Base-by-base conservation (phyloP, 257 asterid species). In the Solanum sejunctum region DNA sequence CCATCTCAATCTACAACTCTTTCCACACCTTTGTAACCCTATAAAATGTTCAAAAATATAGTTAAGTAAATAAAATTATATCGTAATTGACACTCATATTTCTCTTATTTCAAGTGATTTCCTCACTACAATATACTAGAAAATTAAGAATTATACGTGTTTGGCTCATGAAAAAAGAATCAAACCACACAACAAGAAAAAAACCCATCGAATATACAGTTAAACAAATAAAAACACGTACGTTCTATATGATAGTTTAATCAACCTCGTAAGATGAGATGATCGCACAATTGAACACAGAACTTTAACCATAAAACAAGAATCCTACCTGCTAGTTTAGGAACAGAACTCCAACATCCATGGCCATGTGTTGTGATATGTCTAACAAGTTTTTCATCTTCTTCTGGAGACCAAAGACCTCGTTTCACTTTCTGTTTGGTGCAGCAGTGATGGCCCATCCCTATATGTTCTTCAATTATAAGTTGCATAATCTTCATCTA, bases 331-430 rank as follows among this genome's bases (percentile, higher is more conserved):
- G 98, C 96, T 11, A 93, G 90, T 91, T 91, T 92, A 9, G 99
- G 99, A 41, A 96, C 96, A 32, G 98, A 91, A 63, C 99, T 96
- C 99, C 99, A 96, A 88, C 99, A 93, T 88, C 97, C 95, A 83
- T 96, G 98, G 92, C 99, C 99, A 66, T 96, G 92, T 54, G 83
- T 17, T 28, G 95, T 88, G 84, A 96, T 96, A 79, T 94, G 97
- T 47, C 49, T 55, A 75, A 93, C 43, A 6, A 96, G 98, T 91
- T 91, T 94, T 52, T 96, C 98, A 83, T 96, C 99, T 87, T 96
- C 99, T 81, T 94, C 97, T 3, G 99, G 99, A 8, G 99, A 96
- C 99, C 99, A 96, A 1, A 96, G 90, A 4, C 99, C 99, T 75
- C 98, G 88, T 91, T 93, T 96, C 2, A 96, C 99, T 86, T 95